Evolutionary conservation across 2,329 filamentous ascomycete genomes (phyloP), one percentile per base, ranked within the genome.

Genomic region (Fonsecaea nubica): DNA sequence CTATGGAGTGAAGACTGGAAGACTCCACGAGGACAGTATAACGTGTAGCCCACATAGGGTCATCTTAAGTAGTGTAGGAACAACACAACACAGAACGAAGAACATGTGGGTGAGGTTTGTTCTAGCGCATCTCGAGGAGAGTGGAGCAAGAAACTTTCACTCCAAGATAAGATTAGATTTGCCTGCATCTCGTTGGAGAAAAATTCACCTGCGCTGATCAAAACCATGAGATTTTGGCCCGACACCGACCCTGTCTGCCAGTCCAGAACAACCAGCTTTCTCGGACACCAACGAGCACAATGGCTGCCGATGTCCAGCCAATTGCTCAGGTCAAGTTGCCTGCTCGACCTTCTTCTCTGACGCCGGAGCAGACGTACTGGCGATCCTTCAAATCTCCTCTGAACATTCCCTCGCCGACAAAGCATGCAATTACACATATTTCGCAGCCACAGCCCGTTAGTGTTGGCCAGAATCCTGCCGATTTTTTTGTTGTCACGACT

Each of bases 341-440:
- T 64, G 86, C 91, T 70, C 92, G 92, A 58, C 93, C 93, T 64
- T 89, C 90, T 48, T 90, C 92, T 62, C 81, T 94, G 56, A 97
- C 94, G 5, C 90, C 93, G 36, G 95, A 99, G 82, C 93, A 98
- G 81, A 87, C 90, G 72, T 98, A 98, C 84, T 99, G 96, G 96
- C 91, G 90, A 76, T 90, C 91, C 12, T 99, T 99, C 84, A 93
- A 92, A 81, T 95, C 93, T 73, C 92, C 93, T 72, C 88, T 96
- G 77, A 89, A 94, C 68, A 89, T 98, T 69, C 92, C 95, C 54
- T 96, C 94, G 69, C 93, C 93, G 71, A 92, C 95, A 71, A 92
- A 92, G 76, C 93, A 91, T 77, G 91, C 92, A 54, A 88, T 99
- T 74, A 97, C 93, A 38, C 90, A 96, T 78, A 96, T 99, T 77